These are phyloP conservation scores for Saturnispora hagleri DNA, from an alignment of 805 yeast genomes.

Conservation along the genomic window DNA sequence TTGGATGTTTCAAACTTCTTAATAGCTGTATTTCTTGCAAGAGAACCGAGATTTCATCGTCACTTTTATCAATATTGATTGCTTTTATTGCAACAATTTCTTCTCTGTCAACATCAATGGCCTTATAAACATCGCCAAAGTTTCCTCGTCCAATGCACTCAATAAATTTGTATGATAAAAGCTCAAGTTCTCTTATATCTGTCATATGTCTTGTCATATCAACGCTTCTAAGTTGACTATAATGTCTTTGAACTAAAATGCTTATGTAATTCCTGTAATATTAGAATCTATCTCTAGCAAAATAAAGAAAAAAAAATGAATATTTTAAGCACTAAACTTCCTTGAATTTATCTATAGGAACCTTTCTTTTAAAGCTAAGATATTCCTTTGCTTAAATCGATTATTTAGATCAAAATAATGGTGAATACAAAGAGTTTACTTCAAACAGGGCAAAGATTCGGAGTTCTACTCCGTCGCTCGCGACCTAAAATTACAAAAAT, in stretches of 20 bases:
- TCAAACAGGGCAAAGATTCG: neutral
- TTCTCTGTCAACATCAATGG: slow-evolving; percentile 29
- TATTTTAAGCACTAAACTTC: neutral
- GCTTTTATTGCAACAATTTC: slow-evolving; percentile 76
- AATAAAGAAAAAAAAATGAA: neutral
- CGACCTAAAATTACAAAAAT: neutral
- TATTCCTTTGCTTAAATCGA: neutral
- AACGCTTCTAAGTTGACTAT: too few relatives aligned
- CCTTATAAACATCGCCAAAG: slow-evolving; percentile 80
- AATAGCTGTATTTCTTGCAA: slow-evolving; percentile 74
- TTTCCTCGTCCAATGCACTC: slow-evolving; percentile 75
- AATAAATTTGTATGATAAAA: slow-evolving; percentile 23
- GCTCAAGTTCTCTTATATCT: neutral
- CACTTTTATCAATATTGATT: slow-evolving; percentile 68
- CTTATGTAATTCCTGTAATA: neutral
- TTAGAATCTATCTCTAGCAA: neutral
- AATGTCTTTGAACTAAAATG: neutral
- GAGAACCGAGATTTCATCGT: slow-evolving; percentile 62
- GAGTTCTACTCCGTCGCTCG: neutral
- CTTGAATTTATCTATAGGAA: neutral
- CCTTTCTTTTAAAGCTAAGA: neutral
- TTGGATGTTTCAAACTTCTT: slow-evolving; percentile 53
- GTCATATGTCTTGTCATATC: neutral
- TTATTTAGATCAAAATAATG: too few relatives aligned
- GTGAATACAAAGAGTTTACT: neutral